Evolutionary conservation across 371 early-diverging fungal species (phyloP), one percentile per base, ranked within the genome.

Genomic region (Mortierella sp.): DNA sequence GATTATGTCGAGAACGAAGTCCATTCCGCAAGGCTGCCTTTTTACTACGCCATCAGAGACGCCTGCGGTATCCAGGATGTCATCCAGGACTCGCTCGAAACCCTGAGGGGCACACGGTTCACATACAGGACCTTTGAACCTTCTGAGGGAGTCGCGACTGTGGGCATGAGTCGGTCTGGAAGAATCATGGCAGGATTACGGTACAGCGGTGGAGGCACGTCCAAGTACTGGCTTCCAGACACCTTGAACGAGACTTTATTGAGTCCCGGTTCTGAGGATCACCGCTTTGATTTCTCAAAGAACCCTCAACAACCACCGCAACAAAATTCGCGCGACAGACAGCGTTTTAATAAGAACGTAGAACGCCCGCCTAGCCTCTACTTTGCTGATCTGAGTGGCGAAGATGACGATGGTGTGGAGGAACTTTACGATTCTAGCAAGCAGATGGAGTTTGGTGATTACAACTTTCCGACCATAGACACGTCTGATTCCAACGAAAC

Each of bases 41-140:
- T 96, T 21, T 81, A 79, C 47, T 84, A 87, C 64, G 95, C 97
- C 0, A 68, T 96, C 24, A 80, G 86, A 23, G 97, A 97, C 57
- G 90, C 94, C 0, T 65, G 93, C 43, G 96, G 96, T 0, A 42
- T 92, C 21, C 84, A 87, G 56, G 97, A 97, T 59, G 88, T 97
- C 11, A 55, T 91, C 21, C 81, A 89, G 73, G 97, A 97, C 68
- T 84, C 92, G 1, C 56, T 86, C 39, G 91, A 90, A 59, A 93
- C 95, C 0, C 80, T 93, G 49, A 81, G 83, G 15, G 95, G 95
- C 1, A 85, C 87, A 7, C 75, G 82, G 27, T 94, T 94, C 80
- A 92, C 84, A 26, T 92, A 94, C 70, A 76, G 88, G 32, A 84
- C 91, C 8, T 94, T 92, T 84, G 94, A 92, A 46, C 91, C 93